Percentiles rank a stretch among this genome's conserved stretches.
phyloP scores from a whole-genome alignment of 495 filamentous ascomycete genomes.

The Penicillium taxi region DNA sequence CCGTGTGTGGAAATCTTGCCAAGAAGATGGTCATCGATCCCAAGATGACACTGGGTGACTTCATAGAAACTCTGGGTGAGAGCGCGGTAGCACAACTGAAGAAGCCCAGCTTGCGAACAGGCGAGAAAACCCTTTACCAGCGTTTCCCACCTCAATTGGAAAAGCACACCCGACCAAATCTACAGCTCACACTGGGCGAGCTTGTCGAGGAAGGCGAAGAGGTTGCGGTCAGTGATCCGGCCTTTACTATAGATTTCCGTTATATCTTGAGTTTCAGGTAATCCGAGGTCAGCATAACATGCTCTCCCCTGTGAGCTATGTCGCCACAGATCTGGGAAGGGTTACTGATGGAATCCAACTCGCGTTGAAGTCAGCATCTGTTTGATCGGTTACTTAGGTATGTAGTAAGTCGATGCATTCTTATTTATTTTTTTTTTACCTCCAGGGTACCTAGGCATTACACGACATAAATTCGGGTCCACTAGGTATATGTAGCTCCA shows the following conservation, averaged over 20 bases:
- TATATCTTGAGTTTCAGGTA: constrained; percentile 49
- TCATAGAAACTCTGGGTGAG: constrained; percentile 77
- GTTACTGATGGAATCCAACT: too few species aligned
- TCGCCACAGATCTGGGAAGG: too few species aligned
- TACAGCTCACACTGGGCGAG: constrained; percentile 65
- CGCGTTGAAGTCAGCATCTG: too few species aligned
- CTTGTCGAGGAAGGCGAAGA: constrained; percentile 60
- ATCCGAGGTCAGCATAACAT: too few species aligned
- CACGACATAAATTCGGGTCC: too few species aligned
- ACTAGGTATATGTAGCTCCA: too few species aligned
- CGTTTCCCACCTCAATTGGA: constrained; percentile 72
- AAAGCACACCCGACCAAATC: constrained; percentile 71
- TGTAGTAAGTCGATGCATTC: too few species aligned
- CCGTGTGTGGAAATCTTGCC: constrained; percentile 81
- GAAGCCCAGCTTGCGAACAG: constrained; percentile 79
- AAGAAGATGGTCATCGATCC: constrained; percentile 63
- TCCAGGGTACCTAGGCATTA: too few species aligned
- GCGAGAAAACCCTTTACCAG: constrained; percentile 81
- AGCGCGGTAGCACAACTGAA: constrained; percentile 80
- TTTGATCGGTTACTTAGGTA: too few species aligned
- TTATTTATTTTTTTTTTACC: too few species aligned
- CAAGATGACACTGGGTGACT: constrained; percentile 67
- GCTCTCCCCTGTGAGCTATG: too few species aligned
- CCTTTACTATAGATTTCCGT: constrained; percentile 66
- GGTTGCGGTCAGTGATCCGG: constrained; percentile 75